Evolutionary conservation across 257 asterid genomes (phyloP).

Genomic region (Datura wrightii): DNA sequence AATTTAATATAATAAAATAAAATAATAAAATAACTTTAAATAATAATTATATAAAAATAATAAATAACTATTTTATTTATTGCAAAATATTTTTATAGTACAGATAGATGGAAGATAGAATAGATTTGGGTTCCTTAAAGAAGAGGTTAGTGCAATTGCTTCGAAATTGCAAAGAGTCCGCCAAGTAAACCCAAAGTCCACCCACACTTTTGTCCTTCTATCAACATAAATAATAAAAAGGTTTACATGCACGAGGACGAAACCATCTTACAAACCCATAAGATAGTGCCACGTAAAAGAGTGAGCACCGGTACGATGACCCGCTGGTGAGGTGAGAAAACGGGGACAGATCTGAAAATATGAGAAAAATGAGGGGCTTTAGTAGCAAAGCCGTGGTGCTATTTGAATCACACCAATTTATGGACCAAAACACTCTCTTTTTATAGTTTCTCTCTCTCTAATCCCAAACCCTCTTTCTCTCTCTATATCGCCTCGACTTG

Average conservation of each 20-base stretch:
- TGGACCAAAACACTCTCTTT: constrained; percentile 39
- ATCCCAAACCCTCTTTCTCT: constrained; percentile 51
- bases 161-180: constrained; percentile 19
- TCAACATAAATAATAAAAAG: too few relatives aligned
- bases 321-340: constrained; percentile 35
- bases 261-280: constrained; percentile 34
- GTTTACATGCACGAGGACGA: too few relatives aligned
- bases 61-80: too few relatives aligned
- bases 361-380: constrained; percentile 34
- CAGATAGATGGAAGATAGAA: too few relatives aligned
- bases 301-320: constrained; percentile 22
- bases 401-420: constrained; percentile 46
- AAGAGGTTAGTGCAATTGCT: background rate
- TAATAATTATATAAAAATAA: too few relatives aligned
- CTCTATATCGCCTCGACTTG: background rate
- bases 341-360: constrained; percentile 42
- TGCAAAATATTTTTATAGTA: too few relatives aligned
- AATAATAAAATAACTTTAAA: too few relatives aligned
- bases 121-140: background rate
- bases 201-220: background rate
- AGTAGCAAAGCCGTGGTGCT: constrained; percentile 35
- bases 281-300: constrained; percentile 23
- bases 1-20: too few relatives aligned
- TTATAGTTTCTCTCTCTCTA: constrained; percentile 39
- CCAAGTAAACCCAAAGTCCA: constrained; percentile 14